These are phyloP conservation scores for Neurospora sp. DNA, from an alignment of 495 filamentous ascomycete genomes.

Conservation along the genomic window DNA sequence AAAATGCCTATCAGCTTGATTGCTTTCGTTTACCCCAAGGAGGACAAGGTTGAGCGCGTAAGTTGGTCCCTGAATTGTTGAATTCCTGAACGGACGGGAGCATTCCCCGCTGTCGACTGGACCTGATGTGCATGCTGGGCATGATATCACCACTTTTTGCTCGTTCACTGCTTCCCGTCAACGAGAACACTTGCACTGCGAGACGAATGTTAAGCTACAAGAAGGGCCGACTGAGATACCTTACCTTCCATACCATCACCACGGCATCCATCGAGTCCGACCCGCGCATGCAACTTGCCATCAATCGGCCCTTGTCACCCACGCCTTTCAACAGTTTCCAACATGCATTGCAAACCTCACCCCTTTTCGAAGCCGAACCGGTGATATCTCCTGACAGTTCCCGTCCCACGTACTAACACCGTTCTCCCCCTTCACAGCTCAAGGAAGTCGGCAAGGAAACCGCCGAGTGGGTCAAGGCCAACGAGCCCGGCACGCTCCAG, in stretches of 20 bases:
- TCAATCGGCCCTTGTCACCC: neutral
- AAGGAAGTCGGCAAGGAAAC: slow-evolving; percentile 12
- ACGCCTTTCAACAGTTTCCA: neutral
- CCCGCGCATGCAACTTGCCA: neutral
- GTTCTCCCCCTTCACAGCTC: slow-evolving; percentile 1
- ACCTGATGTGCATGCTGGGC: neutral
- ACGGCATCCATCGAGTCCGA: neutral
- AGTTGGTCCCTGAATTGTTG: neutral
- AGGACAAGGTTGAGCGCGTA: slow-evolving; percentile 15
- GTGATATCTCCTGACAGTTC: neutral
- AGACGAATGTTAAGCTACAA: neutral
- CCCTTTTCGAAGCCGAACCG: neutral
- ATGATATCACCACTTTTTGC: neutral
- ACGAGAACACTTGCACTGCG: neutral
- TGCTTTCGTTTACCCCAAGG: slow-evolving; percentile 16
- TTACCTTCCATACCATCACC: neutral
- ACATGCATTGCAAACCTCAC: neutral
- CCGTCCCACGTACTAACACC: neutral
- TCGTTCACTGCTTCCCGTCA: neutral
- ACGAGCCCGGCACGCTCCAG: slow-evolving; percentile 15
- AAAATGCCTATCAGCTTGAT: slow-evolving; percentile 12
- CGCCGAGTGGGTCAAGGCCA: slow-evolving; percentile 10
- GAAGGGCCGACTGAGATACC: neutral
- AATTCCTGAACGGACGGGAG: neutral
- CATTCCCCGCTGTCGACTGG: neutral